Percentiles rank a stretch among this genome's conserved stretches.
Evolutionary conservation across 1,139 yeast genomes (phyloP).

Genomic region (Candida mesenterica): DNA sequence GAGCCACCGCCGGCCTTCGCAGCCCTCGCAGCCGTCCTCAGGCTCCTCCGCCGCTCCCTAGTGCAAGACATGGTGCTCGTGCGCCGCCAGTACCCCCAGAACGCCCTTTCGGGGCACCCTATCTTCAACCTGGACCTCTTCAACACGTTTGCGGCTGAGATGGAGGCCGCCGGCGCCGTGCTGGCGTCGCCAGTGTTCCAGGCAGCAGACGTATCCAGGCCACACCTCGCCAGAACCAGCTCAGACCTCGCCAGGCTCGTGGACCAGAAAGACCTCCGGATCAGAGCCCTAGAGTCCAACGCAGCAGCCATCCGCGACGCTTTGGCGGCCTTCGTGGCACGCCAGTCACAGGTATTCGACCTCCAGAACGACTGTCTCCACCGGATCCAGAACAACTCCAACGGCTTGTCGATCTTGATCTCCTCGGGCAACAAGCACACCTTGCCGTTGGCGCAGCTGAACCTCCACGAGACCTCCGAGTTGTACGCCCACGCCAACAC

Average conservation of each 20-base stretch:
- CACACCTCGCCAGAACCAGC: neutral
- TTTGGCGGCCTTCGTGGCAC: neutral
- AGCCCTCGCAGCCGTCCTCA: conserved; percentile 20
- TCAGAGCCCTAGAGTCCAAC: conserved; percentile 18
- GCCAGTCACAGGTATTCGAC: conserved; percentile 12
- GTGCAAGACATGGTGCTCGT: conserved; percentile 37
- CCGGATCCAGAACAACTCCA: conserved; percentile 19
- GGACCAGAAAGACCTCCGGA: conserved; percentile 4
- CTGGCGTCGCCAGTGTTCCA: neutral
- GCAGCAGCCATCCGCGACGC: conserved; percentile 10
- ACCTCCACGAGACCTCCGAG: conserved; percentile 19
- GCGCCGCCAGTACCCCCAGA: conserved; percentile 24
- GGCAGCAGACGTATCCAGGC: neutral
- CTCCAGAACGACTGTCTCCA: conserved; percentile 22
- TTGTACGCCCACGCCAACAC: conserved; percentile 13
- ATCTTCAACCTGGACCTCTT: conserved; percentile 26
- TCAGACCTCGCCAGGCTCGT: neutral
- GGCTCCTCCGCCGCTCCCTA: conserved; percentile 24
- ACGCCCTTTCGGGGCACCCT: conserved; percentile 27
- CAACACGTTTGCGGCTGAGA: conserved; percentile 18
- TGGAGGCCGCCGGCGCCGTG: conserved; percentile 14
- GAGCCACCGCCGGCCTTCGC: conserved; percentile 4
- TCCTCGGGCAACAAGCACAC: conserved; percentile 18
- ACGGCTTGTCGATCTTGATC: conserved; percentile 21
- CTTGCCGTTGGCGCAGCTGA: conserved; percentile 19